Base-by-base conservation (phyloP, 179 eudicot species). In the Carnegiea gigantea region DNA sequence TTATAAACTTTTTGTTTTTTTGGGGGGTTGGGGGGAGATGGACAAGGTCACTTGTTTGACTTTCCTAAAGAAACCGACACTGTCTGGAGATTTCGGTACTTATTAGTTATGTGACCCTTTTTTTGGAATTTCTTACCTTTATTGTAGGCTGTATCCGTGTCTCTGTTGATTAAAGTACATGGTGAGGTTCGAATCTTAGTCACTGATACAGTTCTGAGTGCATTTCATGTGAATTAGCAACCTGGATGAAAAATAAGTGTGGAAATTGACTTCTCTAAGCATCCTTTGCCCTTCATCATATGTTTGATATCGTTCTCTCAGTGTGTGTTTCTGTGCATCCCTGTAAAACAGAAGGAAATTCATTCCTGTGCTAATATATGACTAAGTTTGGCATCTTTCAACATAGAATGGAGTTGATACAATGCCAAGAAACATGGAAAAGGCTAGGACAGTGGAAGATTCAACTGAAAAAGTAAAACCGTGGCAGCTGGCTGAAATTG, bases 401-500 rank as follows among this genome's bases (percentile, higher is more conserved):
- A 78, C 57, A 77, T 78, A 95, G 98, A 91, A 88, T 87, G 98
- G 94, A 78, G 95, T 85, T 84, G 98, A 93, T 59, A 76, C 90
- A 70, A 78, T 90, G 82, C 87, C 90, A 68, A 92, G 92, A 86
- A 87, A 79, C 89, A 78, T 91, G 77, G 98, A 94, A 78, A 93
- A 93, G 77, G 88, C 93, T 44, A 92, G 91, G 87, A 80, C 80
- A 18, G 48, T 90, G 84, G 98, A 94, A 77, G 98, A 92, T 54
- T 89, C 83, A 57, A 80, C 85, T 68, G 98, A 93, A 77, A 93
- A 92, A 87, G n/a, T 79, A 80, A 92, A 92, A 83, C 92, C 95
- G 40, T 90, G 95, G 98, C 96, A 93, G 88, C 78, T 93, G 82
- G 84, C 95, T n/a, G 98, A 95, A 85, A 90, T 95, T 72, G 80